These are phyloP conservation scores for Cystobasidiaceae sp. DNA, from an alignment of 1,284 basidiomycete species.

Conservation along the genomic window DNA sequence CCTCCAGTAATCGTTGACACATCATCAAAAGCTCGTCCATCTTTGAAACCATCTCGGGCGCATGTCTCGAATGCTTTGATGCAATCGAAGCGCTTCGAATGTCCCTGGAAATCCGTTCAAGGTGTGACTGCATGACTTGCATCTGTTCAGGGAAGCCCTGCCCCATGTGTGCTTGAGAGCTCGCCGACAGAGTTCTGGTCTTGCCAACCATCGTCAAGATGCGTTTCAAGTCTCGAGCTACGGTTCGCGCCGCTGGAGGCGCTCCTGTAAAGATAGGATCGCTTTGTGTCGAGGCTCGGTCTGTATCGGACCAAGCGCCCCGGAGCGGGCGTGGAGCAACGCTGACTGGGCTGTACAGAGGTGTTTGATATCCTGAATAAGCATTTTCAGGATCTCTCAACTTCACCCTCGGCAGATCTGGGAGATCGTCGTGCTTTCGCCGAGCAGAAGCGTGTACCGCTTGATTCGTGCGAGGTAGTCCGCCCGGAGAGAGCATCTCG, in stretches of 20 bases:
- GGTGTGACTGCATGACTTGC: constrained; percentile 17
- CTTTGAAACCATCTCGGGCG: constrained; percentile 12
- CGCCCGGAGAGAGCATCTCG: constrained; percentile 9
- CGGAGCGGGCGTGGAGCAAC: neutral
- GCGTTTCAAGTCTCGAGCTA: constrained; percentile 28
- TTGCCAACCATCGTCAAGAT: constrained; percentile 26
- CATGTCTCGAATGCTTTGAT: neutral
- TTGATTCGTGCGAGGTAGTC: neutral
- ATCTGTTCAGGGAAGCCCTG: constrained; percentile 10
- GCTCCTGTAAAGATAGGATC: neutral
- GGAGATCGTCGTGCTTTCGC: neutral
- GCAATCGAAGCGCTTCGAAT: constrained; percentile 3
- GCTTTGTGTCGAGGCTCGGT: constrained; percentile 13
- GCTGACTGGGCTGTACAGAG: neutral
- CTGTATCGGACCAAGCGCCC: constrained; percentile 25
- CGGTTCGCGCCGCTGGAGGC: constrained; percentile 10
- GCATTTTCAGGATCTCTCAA: neutral
- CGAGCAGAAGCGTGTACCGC: neutral
- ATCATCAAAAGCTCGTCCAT: constrained; percentile 19
- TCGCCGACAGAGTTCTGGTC: neutral
- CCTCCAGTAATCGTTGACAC: constrained; percentile 7
- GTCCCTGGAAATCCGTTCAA: constrained; percentile 11
- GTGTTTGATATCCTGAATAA: neutral
- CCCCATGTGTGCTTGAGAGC: neutral
- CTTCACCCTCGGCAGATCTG: constrained; percentile 7